Percentiles rank a stretch among this genome's conserved stretches.
Conservation (phyloP, 495 filamentous ascomycete genomes). For the Parachaetomium inaequale region DNA sequence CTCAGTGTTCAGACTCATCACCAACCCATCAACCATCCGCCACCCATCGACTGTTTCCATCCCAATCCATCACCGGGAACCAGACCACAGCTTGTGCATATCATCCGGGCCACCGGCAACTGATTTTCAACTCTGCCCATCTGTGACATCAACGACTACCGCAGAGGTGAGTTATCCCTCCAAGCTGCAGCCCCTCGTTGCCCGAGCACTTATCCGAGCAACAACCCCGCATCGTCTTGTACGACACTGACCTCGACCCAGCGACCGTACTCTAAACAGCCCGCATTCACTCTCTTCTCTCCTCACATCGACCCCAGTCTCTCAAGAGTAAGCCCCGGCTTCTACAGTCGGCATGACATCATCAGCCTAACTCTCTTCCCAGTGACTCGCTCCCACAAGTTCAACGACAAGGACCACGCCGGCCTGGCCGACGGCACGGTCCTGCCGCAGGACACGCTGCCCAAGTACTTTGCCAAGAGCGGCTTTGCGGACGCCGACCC, state of each 20-base stretch:
- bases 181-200: not conserved
- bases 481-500: constrained; percentile 79
- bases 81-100: not conserved
- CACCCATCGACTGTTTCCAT: constrained; percentile 8
- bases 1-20: constrained; percentile 18
- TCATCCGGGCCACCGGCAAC: not conserved
- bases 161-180: not conserved
- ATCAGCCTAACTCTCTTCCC: constrained; percentile 12
- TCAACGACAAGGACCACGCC: constrained; percentile 81
- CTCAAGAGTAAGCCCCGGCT: constrained; percentile 31
- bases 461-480: constrained; percentile 87
- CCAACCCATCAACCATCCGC: constrained; percentile 6
- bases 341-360: constrained; percentile 14
- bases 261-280: not conserved
- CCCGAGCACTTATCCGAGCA: not conserved
- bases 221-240: constrained; percentile 20
- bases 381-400: constrained; percentile 97
- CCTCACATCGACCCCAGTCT: not conserved
- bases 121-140: not conserved
- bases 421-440: constrained; percentile 61
- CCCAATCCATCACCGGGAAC: constrained; percentile 3
- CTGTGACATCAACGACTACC: constrained; percentile 11
- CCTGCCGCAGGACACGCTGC: constrained; percentile 64
- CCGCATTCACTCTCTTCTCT: not conserved
- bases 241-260: constrained; percentile 13